Percentiles rank a stretch among this genome's conserved stretches.
phyloP scores from a whole-genome alignment of 495 filamentous ascomycete genomes.

The Neurospora intermedia region DNA sequence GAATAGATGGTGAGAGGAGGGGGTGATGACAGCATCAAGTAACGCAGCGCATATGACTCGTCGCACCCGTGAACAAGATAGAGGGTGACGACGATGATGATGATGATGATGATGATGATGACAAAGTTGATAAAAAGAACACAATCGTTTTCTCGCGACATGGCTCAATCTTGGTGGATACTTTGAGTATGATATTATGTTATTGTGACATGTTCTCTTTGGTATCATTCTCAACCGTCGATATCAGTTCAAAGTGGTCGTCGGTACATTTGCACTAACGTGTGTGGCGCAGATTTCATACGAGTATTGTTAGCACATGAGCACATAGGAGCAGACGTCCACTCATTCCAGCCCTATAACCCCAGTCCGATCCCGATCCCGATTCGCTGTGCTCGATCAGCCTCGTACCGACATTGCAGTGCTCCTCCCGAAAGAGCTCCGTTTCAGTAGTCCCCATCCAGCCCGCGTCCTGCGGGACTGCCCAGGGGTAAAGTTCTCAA shows the following conservation, averaged over 20 bases:
- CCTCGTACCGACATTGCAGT: background rate
- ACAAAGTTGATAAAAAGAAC: background rate
- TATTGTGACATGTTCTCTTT: background rate
- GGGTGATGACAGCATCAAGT: background rate
- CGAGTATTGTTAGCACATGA: background rate
- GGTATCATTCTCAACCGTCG: background rate
- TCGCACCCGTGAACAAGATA: slow-evolving; percentile 39
- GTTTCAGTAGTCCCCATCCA: background rate
- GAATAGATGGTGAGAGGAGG: background rate
- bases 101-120: background rate
- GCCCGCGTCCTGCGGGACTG: background rate
- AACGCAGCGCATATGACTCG: slow-evolving; percentile 33
- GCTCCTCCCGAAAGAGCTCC: background rate
- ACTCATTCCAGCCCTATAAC: background rate
- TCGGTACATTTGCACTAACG: background rate
- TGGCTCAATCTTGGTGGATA: background rate
- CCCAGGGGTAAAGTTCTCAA: background rate
- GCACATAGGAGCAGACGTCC: background rate
- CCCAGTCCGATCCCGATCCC: background rate
- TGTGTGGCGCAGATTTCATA: background rate
- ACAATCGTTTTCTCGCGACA: background rate
- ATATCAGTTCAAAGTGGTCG: no score
- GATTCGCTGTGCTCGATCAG: background rate
- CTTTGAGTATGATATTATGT: background rate
- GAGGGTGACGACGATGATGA: background rate